phyloP scores from a whole-genome alignment of 192 early-diverging fungal species.

The Mortierella claussenii region DNA sequence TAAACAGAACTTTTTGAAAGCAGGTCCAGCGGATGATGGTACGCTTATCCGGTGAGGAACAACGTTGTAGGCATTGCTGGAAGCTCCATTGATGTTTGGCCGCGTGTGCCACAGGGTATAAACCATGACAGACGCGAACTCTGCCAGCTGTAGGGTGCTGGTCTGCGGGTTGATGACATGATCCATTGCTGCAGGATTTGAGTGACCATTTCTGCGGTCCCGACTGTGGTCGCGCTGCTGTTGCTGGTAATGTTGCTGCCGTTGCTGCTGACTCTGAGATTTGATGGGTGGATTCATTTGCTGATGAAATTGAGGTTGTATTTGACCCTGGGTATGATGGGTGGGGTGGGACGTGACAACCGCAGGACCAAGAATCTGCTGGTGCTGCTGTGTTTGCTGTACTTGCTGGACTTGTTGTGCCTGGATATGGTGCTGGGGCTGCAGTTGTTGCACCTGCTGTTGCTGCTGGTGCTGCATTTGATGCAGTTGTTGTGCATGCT shows the following conservation, averaged over 20 bases:
- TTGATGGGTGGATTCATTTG: constrained; percentile 8
- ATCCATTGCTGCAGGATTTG: constrained; percentile 31
- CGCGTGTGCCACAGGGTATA: constrained; percentile 55
- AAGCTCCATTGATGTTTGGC: constrained; percentile 53
- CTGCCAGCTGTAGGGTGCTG: constrained; percentile 40
- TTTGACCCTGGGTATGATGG: constrained; percentile 17
- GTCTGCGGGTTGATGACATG: constrained; percentile 45
- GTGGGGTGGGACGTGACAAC: constrained; percentile 16
- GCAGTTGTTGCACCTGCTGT: constrained; percentile 13
- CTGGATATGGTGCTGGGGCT: constrained; percentile 17
- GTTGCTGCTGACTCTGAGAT: constrained; percentile 25
- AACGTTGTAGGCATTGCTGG: constrained; percentile 51
- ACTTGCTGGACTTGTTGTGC: constrained; percentile 13
- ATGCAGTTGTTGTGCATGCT: constrained; percentile 13
- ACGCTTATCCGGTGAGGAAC: constrained; percentile 51
- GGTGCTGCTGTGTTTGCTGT: constrained; percentile 3
- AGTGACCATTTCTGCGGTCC: constrained; percentile 15
- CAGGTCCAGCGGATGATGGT: constrained; percentile 45
- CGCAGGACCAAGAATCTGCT: constrained; percentile 11
- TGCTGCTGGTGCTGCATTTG: constrained; percentile 17
- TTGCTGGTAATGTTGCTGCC: constrained; percentile 19
- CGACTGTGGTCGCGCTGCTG: constrained; percentile 14
- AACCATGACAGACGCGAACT: constrained; percentile 52
- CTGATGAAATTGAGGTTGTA: constrained; percentile 25
- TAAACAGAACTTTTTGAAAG: constrained; percentile 50